Evolutionary conservation across 2,329 filamentous ascomycete genomes (phyloP), one percentile per base, ranked within the genome.

Genomic region (Coniochaeta sp.): DNA sequence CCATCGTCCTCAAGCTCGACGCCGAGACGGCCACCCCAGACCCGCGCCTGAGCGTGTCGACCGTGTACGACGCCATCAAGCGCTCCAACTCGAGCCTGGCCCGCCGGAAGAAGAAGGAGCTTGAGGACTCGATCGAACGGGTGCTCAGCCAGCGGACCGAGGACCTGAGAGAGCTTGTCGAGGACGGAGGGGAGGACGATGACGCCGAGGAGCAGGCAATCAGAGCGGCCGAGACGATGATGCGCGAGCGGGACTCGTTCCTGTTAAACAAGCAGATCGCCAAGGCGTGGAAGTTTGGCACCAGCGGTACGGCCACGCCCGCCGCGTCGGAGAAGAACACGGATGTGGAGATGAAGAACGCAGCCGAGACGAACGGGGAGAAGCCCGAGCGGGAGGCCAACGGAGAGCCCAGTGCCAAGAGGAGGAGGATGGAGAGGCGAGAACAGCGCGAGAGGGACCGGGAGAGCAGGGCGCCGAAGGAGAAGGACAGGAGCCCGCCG

Each of bases 61-160:
- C 77, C 2, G 82, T 96, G 1, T 96, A 95, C 71, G 88, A 92
- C 42, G 85, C 84, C 61, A 91, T 98, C 63, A 90, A 92, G 66
- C 77, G 80, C 57, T 96, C 92, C 16, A 97, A 97, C 71, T 96
- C 92, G 0, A 92, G 89, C 66, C 75, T 98, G 24, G 91, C 90
- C 63, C 81, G 95, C 24, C 86, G 89, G 65, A 91, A 91, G 42
- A 96, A 95, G 73, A 88, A 87, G 62, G 79, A 89, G 0, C 76
- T 98, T 1, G 90, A 96, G 71, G 90, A 95, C 64, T 89, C 89
- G 38, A 91, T 98, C 64, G 91, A 96, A 63, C 81, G 91, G 8
- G 91, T 93, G 0, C 76, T 97, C 17, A 83, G 87, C 8, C 85
- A 91, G 19, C 78, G 93, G 5, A 88, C 87, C 64, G 85, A 90